Base-by-base conservation (phyloP, 805 yeast species). In the Hemisphaericaspora nanyangensis region DNA sequence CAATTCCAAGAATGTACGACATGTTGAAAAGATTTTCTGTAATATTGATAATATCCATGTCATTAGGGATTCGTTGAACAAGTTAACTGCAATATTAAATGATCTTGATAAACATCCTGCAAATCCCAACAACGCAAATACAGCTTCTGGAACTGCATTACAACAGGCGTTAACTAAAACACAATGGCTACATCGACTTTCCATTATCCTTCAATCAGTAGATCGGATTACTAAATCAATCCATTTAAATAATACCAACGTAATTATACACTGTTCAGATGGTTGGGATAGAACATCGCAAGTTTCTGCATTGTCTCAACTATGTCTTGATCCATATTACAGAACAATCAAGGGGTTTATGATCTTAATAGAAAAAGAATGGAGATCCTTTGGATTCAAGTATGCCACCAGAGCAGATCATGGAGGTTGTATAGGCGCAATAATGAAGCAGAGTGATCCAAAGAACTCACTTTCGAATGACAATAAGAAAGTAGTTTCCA, bases 211-310 rank as follows among this genome's bases (percentile, higher is more conserved):
- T 35, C 80, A 80, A 34, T 82, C 95, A 0, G 83, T 89, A 0
- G 90, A 85, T 40, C 72, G 85, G 26, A 76, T 93, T 34, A 79
- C 84, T 18, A 83, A 87, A 53, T 84, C 91, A n/a, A 74, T 93
- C 17, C 85, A 86, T 38, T 77, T 82, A 50, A 87, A 88, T 58
- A 79, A 81, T 45, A 84, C 93, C 15, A 95, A 91, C 57, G 73
- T 91, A 4, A 56, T 93, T 7, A 75, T 93, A 6, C 99, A 93
- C 64, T 93, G 99, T 58, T 88, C 97, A 1, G 99, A 93, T 65
- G 99, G 99, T 1, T 93, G 99, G 99, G 99, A 93, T 56, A 70
- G 99, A 42, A 93, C 99, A 0, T 79, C 97, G 0, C 98, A 93
- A 56, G 77, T 90, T 1, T 74, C 89, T 5, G 82, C 96, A 2